Evolutionary conservation across 2,329 filamentous ascomycete species (phyloP), one percentile per base, ranked within the genome.

Genomic region (Apiospora pterosperma): DNA sequence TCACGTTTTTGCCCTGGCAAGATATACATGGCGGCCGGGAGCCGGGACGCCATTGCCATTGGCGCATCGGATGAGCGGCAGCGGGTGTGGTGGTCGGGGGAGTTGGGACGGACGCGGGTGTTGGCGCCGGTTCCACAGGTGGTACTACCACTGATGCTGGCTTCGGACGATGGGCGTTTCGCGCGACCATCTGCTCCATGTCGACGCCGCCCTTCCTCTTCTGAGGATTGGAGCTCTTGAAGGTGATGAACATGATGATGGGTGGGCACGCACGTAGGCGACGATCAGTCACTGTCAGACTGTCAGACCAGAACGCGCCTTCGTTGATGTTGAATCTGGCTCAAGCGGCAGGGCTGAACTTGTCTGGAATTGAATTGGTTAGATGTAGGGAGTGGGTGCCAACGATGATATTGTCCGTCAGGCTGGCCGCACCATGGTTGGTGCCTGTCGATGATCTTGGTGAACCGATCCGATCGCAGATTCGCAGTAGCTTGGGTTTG

Each of bases 201-300:
- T 21, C 64, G 31, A 59, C 21, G 36, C 42, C 34, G 16, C 16
- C 19, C 16, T 8, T 41, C 39, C 21, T 41, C 19, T 36, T 36
- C 52, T 23, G 52, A 31, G 21, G 8, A 16, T 61, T 39, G 5
- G 61, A 25, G 34, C 60, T 65, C 42, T 65, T 65, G 38, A 65
- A 62, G 19, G 64, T 65, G 64, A 65, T 58, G 44, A 65, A 71
- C 69, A 61, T 69, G 65, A 36, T 12, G 21, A 41, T 19, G 39
- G 39, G 16, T 41, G 39, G 39, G 16, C 39, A 41, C 6, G 39
- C 39, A 41, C n/a, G n/a, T n/a, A n/a, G n/a, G n/a, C n/a, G n/a
- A n/a, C n/a, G n/a, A n/a, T n/a, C n/a, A n/a, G n/a, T n/a, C n/a
- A n/a, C n/a, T n/a, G n/a, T n/a, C n/a, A n/a, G n/a, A n/a, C n/a